Conservation (phyloP, 2,329 filamentous ascomycete genomes). For the Lecanosticta acicola region DNA sequence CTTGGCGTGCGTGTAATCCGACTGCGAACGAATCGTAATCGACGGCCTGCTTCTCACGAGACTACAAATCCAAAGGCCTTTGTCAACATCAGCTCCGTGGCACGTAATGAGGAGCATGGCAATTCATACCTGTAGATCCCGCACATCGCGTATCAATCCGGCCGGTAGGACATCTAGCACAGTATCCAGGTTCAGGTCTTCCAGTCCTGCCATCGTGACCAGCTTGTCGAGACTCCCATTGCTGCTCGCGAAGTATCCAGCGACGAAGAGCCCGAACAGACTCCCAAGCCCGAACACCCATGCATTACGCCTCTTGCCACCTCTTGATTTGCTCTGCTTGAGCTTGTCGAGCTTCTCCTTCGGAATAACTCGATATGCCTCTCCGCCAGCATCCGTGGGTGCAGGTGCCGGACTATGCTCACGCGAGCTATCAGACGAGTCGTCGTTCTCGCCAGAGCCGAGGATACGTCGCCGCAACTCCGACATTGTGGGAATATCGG, state of each 20-base stretch:
- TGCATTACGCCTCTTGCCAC: constrained; percentile 64
- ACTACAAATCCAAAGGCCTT: constrained; percentile 45
- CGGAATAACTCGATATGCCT: constrained; percentile 48
- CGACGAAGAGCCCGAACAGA: constrained; percentile 81
- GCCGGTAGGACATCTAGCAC: constrained; percentile 83
- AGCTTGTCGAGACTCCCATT: constrained; percentile 60
- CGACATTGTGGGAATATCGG: constrained; percentile 22
- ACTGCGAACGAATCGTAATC: constrained; percentile 93
- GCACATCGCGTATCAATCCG: constrained; percentile 77
- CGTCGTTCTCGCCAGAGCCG: constrained; percentile 19
- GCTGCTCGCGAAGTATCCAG: constrained; percentile 81
- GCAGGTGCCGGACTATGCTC: constrained; percentile 36
- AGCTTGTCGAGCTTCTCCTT: constrained; percentile 45
- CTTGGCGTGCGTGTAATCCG: constrained; percentile 71
- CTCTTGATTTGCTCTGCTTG: constrained; percentile 29
- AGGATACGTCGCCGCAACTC: constrained; percentile 33
- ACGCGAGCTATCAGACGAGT: constrained; percentile 34
- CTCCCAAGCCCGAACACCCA: constrained; percentile 85
- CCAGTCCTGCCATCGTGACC: constrained; percentile 70
- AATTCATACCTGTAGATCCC: constrained; percentile 68
- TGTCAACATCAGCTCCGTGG: constrained; percentile 26
- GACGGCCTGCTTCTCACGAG: constrained; percentile 79
- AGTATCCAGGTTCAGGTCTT: constrained; percentile 72
- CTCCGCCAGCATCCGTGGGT: constrained; percentile 28
- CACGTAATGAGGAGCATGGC: constrained; percentile 30